Evolutionary conservation across 192 early-diverging fungal species (phyloP).

Genomic region (Spizellomyces sp.): DNA sequence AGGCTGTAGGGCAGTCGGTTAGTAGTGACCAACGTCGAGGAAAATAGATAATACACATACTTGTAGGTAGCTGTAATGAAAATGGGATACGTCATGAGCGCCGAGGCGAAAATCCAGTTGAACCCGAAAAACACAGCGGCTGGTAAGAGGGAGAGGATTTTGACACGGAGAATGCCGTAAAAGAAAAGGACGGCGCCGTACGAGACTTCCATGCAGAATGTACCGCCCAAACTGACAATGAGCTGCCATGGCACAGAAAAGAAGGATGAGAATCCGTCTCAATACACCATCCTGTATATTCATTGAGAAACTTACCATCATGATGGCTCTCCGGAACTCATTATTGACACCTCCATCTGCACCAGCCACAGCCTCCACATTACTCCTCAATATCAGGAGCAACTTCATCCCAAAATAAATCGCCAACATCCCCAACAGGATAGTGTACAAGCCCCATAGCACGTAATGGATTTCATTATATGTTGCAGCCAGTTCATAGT

Average conservation of each 20-base stretch:
- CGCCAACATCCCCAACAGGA: neutral
- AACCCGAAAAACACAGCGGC: neutral
- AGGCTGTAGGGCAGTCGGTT: too few relatives aligned
- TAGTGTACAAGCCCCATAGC: conserved; percentile 1
- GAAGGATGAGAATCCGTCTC: neutral
- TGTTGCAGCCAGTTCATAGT: neutral
- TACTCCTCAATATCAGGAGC: neutral
- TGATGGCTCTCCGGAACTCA: conserved; percentile 1
- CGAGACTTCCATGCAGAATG: neutral
- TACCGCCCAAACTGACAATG: neutral
- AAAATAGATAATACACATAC: neutral
- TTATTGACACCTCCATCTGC: neutral
- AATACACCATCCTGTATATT: neutral
- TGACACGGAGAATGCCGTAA: neutral
- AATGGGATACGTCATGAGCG: neutral
- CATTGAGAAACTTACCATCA: neutral
- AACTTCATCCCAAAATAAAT: conserved; percentile 6
- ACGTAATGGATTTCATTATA: conserved; percentile 4
- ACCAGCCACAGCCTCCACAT: neutral
- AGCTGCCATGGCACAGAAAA: neutral
- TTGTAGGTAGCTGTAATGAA: neutral
- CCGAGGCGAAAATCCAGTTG: conserved; percentile 6
- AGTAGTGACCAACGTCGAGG: too few relatives aligned
- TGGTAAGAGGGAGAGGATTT: neutral
- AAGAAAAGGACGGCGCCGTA: neutral